These are phyloP conservation scores for Iberis amara DNA, from an alignment of 441 rosid species.

Conservation along the genomic window DNA sequence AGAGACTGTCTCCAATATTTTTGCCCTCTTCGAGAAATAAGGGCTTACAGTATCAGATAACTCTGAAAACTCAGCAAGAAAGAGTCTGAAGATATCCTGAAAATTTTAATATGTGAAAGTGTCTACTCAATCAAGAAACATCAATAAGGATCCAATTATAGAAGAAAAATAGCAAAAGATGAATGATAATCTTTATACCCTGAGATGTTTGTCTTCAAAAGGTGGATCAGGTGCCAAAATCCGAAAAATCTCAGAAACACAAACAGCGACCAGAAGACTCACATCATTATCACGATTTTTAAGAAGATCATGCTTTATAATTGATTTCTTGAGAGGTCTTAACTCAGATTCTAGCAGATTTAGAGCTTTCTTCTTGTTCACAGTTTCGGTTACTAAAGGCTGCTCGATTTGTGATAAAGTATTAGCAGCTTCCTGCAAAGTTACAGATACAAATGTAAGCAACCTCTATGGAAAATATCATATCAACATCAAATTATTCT, in stretches of 20 bases:
- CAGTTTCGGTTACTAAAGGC: conserved; percentile 39
- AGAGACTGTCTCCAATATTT: conserved; percentile 73
- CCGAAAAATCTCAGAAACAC: conserved; percentile 66
- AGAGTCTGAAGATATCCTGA: conserved; percentile 70
- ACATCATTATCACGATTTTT: conserved; percentile 66
- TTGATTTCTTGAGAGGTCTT: conserved; percentile 48
- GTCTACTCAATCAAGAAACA: conserved; percentile 13
- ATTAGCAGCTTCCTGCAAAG: conserved; percentile 59
- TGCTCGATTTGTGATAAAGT: conserved; percentile 65
- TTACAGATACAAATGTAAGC: conserved; percentile 2
- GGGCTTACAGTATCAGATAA: conserved; percentile 60
- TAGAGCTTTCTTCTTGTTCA: conserved; percentile 33
- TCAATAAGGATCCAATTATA: neutral
- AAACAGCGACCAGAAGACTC: conserved; percentile 64
- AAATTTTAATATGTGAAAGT: neutral
- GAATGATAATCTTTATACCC: conserved; percentile 38
- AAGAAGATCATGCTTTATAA: conserved; percentile 55
- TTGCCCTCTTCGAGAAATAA: conserved; percentile 70
- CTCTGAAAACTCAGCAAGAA: conserved; percentile 57
- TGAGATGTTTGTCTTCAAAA: conserved; percentile 63
- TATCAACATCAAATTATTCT: neutral
- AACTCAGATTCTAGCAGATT: conserved; percentile 40
- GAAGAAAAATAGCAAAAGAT: neutral
- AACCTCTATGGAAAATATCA: neutral
- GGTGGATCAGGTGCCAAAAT: conserved; percentile 81